phyloP scores from a whole-genome alignment of 1,139 yeast genomes.

The Lodderomyces oxycetoniae region DNA sequence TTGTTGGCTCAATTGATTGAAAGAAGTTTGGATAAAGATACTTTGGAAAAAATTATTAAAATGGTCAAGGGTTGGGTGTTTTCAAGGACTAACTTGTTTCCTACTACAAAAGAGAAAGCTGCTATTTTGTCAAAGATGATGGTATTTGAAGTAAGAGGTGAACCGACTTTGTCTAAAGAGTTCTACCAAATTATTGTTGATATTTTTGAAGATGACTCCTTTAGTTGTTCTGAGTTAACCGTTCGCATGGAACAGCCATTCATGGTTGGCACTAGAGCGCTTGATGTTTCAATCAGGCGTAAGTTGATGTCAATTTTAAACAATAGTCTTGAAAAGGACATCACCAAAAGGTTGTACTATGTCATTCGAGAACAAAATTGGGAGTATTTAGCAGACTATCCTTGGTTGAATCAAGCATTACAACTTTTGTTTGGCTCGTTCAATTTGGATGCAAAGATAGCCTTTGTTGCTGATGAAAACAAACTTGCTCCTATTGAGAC shows the following conservation, averaged over 20 bases:
- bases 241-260: slow-evolving; percentile 97
- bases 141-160: slow-evolving; percentile 86
- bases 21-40: slow-evolving; percentile 72
- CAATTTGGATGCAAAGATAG: slow-evolving; percentile 45
- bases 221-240: slow-evolving; percentile 84
- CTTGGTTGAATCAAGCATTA: slow-evolving; percentile 92
- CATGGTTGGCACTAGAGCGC: slow-evolving; percentile 83
- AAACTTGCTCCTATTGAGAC: slow-evolving; percentile 52
- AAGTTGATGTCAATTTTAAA: slow-evolving; percentile 78
- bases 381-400: slow-evolving; percentile 90
- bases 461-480: slow-evolving; percentile 45
- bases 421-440: slow-evolving; percentile 82
- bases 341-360: slow-evolving; percentile 76
- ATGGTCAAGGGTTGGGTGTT: slow-evolving; percentile 90
- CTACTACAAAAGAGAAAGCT: slow-evolving; percentile 94
- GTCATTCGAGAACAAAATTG: slow-evolving; percentile 91
- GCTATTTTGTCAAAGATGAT: slow-evolving; percentile 92
- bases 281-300: slow-evolving; percentile 70
- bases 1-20: slow-evolving; percentile 87
- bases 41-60: slow-evolving; percentile 69
- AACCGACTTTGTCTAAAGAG: slow-evolving; percentile 69
- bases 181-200: slow-evolving; percentile 86
- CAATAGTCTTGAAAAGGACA: slow-evolving; percentile 73
- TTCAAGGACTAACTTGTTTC: slow-evolving; percentile 76
- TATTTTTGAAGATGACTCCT: slow-evolving; percentile 76